Conservation (phyloP, 345 rosid genomes). For the Linum usitatissimum region DNA sequence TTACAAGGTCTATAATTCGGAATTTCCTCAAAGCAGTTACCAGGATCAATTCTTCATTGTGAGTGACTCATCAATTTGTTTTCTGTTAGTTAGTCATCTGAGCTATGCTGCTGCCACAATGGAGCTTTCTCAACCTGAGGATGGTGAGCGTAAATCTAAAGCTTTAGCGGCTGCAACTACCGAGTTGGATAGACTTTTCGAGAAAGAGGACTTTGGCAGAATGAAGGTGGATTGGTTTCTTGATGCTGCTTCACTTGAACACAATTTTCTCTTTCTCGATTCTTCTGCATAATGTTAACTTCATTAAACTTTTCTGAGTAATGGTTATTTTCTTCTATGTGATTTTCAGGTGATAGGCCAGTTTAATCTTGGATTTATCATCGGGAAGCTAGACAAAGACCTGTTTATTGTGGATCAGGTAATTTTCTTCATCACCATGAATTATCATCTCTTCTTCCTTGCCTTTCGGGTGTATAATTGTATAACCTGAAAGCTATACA, state of each 20-base stretch:
- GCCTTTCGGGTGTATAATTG: background rate
- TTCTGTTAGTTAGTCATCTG: slow-evolving; percentile 29
- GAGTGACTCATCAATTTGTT: slow-evolving; percentile 1
- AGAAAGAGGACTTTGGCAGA: slow-evolving; percentile 71
- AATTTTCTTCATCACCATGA: slow-evolving; percentile 12
- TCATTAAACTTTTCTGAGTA: background rate
- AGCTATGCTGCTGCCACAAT: slow-evolving; percentile 78
- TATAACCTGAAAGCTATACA: background rate
- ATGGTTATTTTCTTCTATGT: background rate
- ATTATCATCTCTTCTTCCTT: slow-evolving; percentile 1
- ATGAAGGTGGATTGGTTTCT: slow-evolving; percentile 53
- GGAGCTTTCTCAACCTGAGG: slow-evolving; percentile 68
- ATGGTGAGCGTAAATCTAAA: slow-evolving; percentile 68
- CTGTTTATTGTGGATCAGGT: slow-evolving; percentile 98
- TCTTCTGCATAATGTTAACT: background rate
- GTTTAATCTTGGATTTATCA: slow-evolving; percentile 93
- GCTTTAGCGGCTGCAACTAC: slow-evolving; percentile 81
- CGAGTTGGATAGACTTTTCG: slow-evolving; percentile 82
- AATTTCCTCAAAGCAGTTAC: slow-evolving; percentile 7
- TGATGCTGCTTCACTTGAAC: background rate
- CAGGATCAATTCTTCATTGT: slow-evolving; percentile 6
- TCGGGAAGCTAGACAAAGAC: slow-evolving; percentile 83
- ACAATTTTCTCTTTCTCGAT: no score
- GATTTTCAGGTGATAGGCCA: slow-evolving; percentile 72
- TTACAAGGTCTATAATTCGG: slow-evolving; percentile 30